Base-by-base conservation (phyloP, 1,284 basidiomycete species). In the Coniophora puteana region DNA sequence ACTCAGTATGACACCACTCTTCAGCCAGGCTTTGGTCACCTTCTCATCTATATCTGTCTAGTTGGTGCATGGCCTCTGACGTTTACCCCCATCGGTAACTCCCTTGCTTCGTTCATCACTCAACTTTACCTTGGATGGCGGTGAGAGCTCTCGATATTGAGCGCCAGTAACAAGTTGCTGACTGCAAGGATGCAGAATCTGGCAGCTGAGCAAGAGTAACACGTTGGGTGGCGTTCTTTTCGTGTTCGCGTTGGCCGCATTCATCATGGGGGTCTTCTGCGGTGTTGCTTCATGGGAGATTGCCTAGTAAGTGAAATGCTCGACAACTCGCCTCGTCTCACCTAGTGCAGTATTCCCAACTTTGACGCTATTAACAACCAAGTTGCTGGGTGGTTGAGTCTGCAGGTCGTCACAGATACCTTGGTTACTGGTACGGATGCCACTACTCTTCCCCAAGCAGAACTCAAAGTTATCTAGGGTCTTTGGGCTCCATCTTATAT, bases 51-150 rank as follows among this genome's bases (percentile, higher is more conserved):
- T n/a, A n/a, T n/a, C 18, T 43, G 21, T 34, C 17, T 24, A 62
- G 60, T 24, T 13, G 47, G 46, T 5, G 16, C 53, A 8, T 62
- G 62, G 62, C 55, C 55, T 5, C 57, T 54, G 35, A 54, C 56
- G 4, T 51, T 56, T 21, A 58, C 56, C 2, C 53, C 52, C 3
- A 47, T 58, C 25, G 52, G 50, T 2, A 58, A 49, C 13, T 48
- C 55, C 5, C 32, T 49, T 14, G 52, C 53, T 16, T 55, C 58
- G 13, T 41, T 56, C 14, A 29, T 62, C 11, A 51, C 53, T 4
- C 61, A 61, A 20, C 26, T 41, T 8, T 61, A 62, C 34, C 44
- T 64, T 13, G 49, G 40, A 10, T 55, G 58, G 40, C 44, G 59
- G 58, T 61, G 27, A 34, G 51, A 32, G 13, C 28, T 5, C 13